Conservation (phyloP, 2,329 filamentous ascomycete genomes). For the Tolypocladium paradoxum region DNA sequence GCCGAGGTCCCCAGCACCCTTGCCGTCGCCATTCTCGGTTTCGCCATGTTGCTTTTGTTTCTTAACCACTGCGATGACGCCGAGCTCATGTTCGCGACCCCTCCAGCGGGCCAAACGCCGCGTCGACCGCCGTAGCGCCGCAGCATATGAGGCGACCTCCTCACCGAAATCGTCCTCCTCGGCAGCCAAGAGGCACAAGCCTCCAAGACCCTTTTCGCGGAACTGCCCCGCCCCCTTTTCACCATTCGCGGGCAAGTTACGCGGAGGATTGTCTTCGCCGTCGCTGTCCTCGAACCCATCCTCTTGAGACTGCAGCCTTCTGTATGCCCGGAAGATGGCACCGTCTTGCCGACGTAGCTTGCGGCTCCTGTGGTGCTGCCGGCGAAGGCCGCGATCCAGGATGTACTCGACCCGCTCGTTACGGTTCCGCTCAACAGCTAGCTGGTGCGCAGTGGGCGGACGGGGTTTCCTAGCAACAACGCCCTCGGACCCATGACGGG, state of each 20-base stretch:
- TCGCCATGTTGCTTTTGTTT: conserved; percentile 18
- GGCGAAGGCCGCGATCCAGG: conserved; percentile 61
- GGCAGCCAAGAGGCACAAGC: conserved; percentile 46
- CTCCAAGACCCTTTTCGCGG: conserved; percentile 49
- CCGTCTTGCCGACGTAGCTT: conserved; percentile 54
- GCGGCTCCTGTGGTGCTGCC: conserved; percentile 52
- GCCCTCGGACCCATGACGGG: conserved; percentile 41
- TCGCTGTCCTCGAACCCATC: conserved; percentile 54
- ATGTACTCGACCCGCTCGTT: conserved; percentile 74
- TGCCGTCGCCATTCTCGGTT: conserved; percentile 17
- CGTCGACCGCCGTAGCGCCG: conserved; percentile 51
- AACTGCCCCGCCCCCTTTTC: conserved; percentile 28
- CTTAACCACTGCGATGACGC: conserved; percentile 38
- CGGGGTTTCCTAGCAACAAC: conserved; percentile 54
- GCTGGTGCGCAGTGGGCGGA: conserved; percentile 70
- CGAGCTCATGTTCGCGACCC: conserved; percentile 30
- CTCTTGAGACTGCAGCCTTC: conserved; percentile 45
- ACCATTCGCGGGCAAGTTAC: conserved; percentile 17
- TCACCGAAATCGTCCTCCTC: conserved; percentile 70
- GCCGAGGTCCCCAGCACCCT: conserved; percentile 15
- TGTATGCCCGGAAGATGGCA: conserved; percentile 54
- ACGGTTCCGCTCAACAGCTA: conserved; percentile 69
- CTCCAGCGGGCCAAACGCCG: conserved; percentile 62
- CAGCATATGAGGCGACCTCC: conserved; percentile 55
- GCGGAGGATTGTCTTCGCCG: conserved; percentile 35